Percentiles rank a stretch among this genome's conserved stretches.
Conservation (phyloP, 2,329 filamentous ascomycete genomes). For the Lecanosticta acicola region DNA sequence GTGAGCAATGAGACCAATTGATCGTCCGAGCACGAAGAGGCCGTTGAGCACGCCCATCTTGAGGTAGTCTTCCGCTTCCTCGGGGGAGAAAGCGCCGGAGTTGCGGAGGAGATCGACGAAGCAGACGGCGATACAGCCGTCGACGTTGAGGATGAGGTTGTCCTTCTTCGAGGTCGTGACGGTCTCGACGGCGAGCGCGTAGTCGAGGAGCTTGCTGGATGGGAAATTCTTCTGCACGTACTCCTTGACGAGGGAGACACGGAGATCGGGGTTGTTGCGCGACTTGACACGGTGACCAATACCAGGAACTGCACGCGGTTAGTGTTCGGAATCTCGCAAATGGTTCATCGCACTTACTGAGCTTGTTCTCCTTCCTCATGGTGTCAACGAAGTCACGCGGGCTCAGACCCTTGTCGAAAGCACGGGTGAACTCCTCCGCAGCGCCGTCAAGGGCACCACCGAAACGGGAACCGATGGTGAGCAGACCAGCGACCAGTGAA, state of each 20-base stretch:
- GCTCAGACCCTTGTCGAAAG: conserved; percentile 95
- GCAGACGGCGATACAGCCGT: conserved; percentile 96
- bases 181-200: conserved; percentile 93
- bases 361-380: conserved; percentile 99
- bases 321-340: conserved; percentile 18
- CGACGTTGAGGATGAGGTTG: conserved; percentile 98
- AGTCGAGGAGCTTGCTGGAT: conserved; percentile 96
- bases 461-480: conserved; percentile 97
- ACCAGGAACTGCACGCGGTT: conserved; percentile 64
- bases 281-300: conserved; percentile 99
- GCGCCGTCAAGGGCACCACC: conserved; percentile 97
- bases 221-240: conserved; percentile 98
- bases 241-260: conserved; percentile 99
- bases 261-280: conserved; percentile 98
- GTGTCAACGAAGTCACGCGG: conserved; percentile 98
- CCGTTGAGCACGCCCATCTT: conserved; percentile 99
- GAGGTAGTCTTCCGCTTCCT: conserved; percentile 98
- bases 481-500: conserved; percentile 87
- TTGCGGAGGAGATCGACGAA: conserved; percentile 97
- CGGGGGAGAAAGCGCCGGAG: conserved; percentile 90
- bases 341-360: conserved; percentile 54
- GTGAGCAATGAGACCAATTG: conserved; percentile 98
- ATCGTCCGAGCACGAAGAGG: conserved; percentile 94
- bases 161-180: conserved; percentile 99
- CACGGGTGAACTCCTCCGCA: conserved; percentile 96